Base-by-base conservation (phyloP, 2,329 filamentous ascomycete genomes). In the Clonostachys chloroleuca region DNA sequence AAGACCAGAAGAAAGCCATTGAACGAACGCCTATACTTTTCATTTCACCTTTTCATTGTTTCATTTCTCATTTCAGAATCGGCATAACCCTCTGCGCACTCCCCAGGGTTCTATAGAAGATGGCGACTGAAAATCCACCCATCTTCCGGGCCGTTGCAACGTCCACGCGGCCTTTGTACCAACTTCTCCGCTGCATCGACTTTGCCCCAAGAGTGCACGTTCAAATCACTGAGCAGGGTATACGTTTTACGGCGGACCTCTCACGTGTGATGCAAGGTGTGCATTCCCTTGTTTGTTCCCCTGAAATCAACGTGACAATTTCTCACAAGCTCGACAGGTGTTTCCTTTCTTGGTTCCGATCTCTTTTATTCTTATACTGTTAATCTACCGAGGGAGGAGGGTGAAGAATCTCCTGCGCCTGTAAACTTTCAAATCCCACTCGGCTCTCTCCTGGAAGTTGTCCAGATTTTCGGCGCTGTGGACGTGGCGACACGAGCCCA, bases 401-500 rank as follows among this genome's bases (percentile, higher is more conserved):
- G 72, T 17, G 68, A 69, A 5, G 67, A 67, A 16, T 59, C 65
- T 0, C 49, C 62, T 1, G 64, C 73, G 5, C 75, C 81, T 33
- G 84, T 89, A 8, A 81, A 79, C 45, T 99, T 99, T 62, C 86
- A 95, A 61, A 86, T 97, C 53, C 94, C 91, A 3, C 80, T 99
- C 9, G 78, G 86, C 5, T 89, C 92, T 16, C 79, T 99, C 4
- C 81, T 99, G 46, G 94, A 97, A 69, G 95, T 92, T 1, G 77
- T 99, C 8, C 92, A 96, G 60, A 97, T 99, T 44, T 95, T 99
- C 59, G 90, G 90, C 44, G 83, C 92, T n/a, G 81, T 92, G 42
- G 87, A 89, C 54, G 75, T 83, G 13, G 72, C 80, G 6, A 74
- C 72, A 39, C 78, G 79, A 52, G 71, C 78, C 43, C 73, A 77